These are phyloP conservation scores for Eutrema salsugineum DNA, from an alignment of 441 rosid species.

Conservation along the genomic window DNA sequence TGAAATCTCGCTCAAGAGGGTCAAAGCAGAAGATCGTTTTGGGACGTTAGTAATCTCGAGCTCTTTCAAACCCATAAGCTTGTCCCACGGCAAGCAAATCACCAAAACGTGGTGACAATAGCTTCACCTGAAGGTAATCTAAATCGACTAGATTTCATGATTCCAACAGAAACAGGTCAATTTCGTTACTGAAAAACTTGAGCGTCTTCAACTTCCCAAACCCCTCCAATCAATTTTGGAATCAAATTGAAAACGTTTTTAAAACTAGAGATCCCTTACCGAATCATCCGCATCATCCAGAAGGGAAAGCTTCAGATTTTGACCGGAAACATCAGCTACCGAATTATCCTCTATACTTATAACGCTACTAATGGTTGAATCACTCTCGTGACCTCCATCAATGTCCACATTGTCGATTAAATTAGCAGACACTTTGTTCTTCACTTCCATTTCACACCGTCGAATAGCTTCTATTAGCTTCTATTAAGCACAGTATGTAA, in stretches of 20 bases:
- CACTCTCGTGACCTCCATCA: background rate
- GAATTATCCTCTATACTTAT: conserved; percentile 45
- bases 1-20: conserved; percentile 74
- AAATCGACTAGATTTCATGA: conserved; percentile 60
- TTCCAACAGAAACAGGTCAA: conserved; percentile 69
- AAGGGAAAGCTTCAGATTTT: conserved; percentile 60
- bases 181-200: conserved; percentile 81
- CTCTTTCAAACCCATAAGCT: conserved; percentile 75
- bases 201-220: conserved; percentile 52
- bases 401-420: background rate
- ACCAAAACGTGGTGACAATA: conserved; percentile 58
- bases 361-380: background rate
- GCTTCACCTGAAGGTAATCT: conserved; percentile 82
- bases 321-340: conserved; percentile 70
- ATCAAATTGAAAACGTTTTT: conserved; percentile 73
- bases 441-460: conserved; percentile 25
- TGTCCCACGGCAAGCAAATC: conserved; percentile 57
- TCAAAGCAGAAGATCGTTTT: conserved; percentile 66
- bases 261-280: conserved; percentile 57
- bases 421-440: background rate
- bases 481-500: too few species aligned
- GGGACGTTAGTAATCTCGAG: conserved; percentile 78
- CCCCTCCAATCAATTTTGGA: conserved; percentile 65
- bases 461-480: too few species aligned
- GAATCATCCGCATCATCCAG: conserved; percentile 37